Conservation (phyloP, 2,329 filamentous ascomycete genomes). For the Pyrenophora seminiperda region DNA sequence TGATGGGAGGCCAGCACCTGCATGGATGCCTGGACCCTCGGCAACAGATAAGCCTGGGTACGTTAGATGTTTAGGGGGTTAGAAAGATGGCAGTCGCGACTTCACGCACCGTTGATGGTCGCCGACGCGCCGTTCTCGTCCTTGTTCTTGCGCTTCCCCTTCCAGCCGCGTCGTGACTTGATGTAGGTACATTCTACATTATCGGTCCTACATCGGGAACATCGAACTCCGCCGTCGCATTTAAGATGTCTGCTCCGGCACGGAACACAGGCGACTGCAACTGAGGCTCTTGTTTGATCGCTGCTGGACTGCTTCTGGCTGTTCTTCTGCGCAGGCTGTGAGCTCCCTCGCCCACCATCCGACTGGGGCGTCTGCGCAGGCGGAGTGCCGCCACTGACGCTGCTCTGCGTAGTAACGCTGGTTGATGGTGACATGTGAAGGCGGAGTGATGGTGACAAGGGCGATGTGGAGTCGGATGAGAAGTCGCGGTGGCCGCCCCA, state of each 20-base stretch:
- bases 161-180: slow-evolving; percentile 58
- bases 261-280: slow-evolving; percentile 56
- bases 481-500: slow-evolving; percentile 39
- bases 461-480: slow-evolving; percentile 32
- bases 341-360: slow-evolving; percentile 28
- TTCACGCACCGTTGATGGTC: slow-evolving; percentile 29
- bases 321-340: slow-evolving; percentile 24
- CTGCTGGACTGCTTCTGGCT: slow-evolving; percentile 26
- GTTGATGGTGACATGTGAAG: slow-evolving; percentile 39
- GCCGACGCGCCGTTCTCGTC: slow-evolving; percentile 37
- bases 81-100: not conserved
- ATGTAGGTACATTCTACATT: slow-evolving; percentile 57
- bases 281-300: slow-evolving; percentile 39
- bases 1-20: slow-evolving; percentile 36
- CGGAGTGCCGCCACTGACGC: slow-evolving; percentile 37
- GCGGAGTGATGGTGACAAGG: slow-evolving; percentile 27
- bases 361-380: slow-evolving; percentile 39
- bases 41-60: slow-evolving; percentile 10
- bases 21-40: slow-evolving; percentile 25
- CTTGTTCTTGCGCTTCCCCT: slow-evolving; percentile 50
- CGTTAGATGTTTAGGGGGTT: slow-evolving; percentile 9
- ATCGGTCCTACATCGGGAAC: slow-evolving; percentile 55
- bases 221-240: slow-evolving; percentile 58
- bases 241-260: slow-evolving; percentile 60
- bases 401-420: slow-evolving; percentile 40